A percentile compares a stretch with the other conserved stretches of the same genome.
Conservation (phyloP, 2,329 filamentous ascomycete genomes). For the Colletotrichum eleusines region DNA sequence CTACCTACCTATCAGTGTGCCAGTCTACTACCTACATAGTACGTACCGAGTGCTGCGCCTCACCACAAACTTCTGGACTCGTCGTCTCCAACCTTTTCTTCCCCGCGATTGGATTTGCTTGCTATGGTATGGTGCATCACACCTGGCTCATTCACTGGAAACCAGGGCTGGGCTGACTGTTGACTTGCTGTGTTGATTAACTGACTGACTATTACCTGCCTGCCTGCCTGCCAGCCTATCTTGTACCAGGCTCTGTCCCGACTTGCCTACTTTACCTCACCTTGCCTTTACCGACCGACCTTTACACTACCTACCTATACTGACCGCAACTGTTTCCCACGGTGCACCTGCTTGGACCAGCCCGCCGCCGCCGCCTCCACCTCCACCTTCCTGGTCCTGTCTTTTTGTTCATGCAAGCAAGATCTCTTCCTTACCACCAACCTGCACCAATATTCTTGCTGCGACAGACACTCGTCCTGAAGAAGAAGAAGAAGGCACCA, state of each 20-base stretch:
- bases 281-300: neutral
- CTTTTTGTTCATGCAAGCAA: constrained; percentile 41
- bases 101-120: constrained; percentile 27
- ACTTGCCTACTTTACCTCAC: constrained; percentile 10
- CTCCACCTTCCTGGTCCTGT: constrained; percentile 38
- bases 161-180: constrained; percentile 14
- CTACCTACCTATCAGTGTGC: no score
- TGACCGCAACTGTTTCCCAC: constrained; percentile 5
- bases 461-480: constrained; percentile 6
- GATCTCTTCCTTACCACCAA: constrained; percentile 36
- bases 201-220: neutral
- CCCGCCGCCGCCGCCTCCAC: constrained; percentile 18
- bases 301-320: neutral
- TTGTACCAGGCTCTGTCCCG: constrained; percentile 4
- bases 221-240: constrained; percentile 12
- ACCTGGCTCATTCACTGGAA: constrained; percentile 1
- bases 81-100: constrained; percentile 24
- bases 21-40: no score
- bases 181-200: neutral
- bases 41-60: constrained; percentile 18
- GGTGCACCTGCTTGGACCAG: constrained; percentile 31
- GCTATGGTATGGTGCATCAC: neutral
- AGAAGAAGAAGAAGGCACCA: constrained; percentile 18
- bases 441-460: constrained; percentile 6
- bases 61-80: neutral